These are phyloP conservation scores for Escallonia herrerae DNA, from an alignment of 129 eudicot species.

Conservation along the genomic window DNA sequence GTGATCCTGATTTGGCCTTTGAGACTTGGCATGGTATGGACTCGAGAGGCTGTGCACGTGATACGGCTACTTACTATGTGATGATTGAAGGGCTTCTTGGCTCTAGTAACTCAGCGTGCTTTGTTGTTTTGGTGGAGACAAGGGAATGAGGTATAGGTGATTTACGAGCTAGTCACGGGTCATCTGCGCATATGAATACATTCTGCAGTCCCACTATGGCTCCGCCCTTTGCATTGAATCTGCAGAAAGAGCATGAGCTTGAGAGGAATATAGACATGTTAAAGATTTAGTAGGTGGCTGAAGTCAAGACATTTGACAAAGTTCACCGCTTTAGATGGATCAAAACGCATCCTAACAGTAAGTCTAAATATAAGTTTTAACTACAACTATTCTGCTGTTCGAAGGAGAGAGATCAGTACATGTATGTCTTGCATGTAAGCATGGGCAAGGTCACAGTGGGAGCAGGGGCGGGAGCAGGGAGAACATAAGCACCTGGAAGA, in stretches of 20 bases:
- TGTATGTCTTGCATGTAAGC: too few species aligned
- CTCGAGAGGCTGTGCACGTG: constrained; percentile 47
- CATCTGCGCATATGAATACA: constrained; percentile 85
- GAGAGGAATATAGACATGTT: constrained; percentile 44
- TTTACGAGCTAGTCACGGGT: constrained; percentile 53
- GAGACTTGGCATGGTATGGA: constrained; percentile 78
- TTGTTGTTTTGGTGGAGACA: constrained; percentile 57
- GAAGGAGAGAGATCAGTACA: too few species aligned
- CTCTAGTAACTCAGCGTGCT: constrained; percentile 33
- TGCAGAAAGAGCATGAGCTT: constrained; percentile 63
- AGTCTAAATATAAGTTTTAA: too few species aligned
- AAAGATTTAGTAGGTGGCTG: too few species aligned
- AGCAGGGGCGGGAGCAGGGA: too few species aligned
- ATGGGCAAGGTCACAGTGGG: too few species aligned
- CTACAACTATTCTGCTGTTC: too few species aligned
- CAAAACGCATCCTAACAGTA: too few species aligned
- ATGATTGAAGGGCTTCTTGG: constrained; percentile 89
- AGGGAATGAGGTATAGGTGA: constrained; percentile 70
- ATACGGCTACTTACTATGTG: constrained; percentile 59
- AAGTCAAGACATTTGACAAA: too few species aligned
- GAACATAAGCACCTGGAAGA: too few species aligned
- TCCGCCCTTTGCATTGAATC: constrained; percentile 61
- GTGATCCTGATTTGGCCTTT: constrained; percentile 59
- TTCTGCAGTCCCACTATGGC: constrained; percentile 93
- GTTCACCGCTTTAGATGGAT: too few species aligned